phyloP scores from a whole-genome alignment of 163 green algal species.

The Smithsoniella earleae region DNA sequence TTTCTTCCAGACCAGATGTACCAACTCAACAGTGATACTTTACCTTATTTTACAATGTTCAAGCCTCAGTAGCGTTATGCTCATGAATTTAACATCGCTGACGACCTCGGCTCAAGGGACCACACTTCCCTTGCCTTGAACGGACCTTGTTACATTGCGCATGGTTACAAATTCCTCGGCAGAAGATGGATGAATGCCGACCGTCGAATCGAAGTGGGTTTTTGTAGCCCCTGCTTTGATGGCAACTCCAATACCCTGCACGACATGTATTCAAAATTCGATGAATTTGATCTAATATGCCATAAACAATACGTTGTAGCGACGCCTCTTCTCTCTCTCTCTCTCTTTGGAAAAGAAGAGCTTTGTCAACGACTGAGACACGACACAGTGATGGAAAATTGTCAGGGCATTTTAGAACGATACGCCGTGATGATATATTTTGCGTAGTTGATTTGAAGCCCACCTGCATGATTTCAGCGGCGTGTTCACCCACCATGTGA shows the following conservation, averaged over 20 bases:
- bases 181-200: slow-evolving; percentile 52
- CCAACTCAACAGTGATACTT: too few relatives aligned
- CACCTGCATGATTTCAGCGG: slow-evolving; percentile 58
- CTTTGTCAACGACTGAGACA: background rate
- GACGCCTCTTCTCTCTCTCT: too few relatives aligned
- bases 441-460: background rate
- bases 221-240: slow-evolving; percentile 55
- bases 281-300: background rate
- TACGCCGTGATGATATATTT: background rate
- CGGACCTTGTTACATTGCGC: background rate
- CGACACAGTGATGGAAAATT: background rate
- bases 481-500: slow-evolving; percentile 63
- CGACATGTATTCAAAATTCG: background rate
- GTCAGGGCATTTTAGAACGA: background rate
- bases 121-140: background rate
- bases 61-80: too few relatives aligned
- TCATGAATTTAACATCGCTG: too few relatives aligned
- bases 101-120: too few relatives aligned
- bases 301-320: background rate
- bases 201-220: slow-evolving; percentile 48
- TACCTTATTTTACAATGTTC: too few relatives aligned
- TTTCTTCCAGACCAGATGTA: too few relatives aligned
- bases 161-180: slow-evolving; percentile 51
- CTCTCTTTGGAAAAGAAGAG: too few relatives aligned
- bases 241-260: slow-evolving; percentile 45